Conservation (phyloP, 2,329 filamentous ascomycete species). For the Xylariaceae sp. region DNA sequence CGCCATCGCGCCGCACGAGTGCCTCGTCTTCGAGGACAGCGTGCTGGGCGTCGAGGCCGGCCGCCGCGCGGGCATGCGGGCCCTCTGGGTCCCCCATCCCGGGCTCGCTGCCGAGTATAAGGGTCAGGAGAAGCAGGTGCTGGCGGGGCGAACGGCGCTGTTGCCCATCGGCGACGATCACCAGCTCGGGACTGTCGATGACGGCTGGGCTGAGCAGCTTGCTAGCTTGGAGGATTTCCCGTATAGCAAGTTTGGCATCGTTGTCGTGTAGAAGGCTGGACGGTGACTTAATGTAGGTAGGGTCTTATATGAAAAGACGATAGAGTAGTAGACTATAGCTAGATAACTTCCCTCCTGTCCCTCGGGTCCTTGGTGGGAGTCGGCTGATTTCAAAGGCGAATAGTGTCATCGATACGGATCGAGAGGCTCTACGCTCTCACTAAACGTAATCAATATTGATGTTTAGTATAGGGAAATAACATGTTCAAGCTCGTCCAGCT, state of each 20-base stretch:
- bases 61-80: conserved; percentile 72
- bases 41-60: conserved; percentile 73
- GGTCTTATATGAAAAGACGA: background rate
- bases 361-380: too few relatives aligned
- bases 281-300: background rate
- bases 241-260: conserved; percentile 42
- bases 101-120: conserved; percentile 49
- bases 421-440: too few relatives aligned
- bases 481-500: too few relatives aligned
- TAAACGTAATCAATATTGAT: too few relatives aligned
- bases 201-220: conserved; percentile 43
- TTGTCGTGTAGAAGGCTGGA: conserved; percentile 1
- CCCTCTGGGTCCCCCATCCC: conserved; percentile 71
- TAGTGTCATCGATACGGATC: too few relatives aligned
- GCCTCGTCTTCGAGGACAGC: conserved; percentile 74
- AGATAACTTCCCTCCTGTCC: background rate
- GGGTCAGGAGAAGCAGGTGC: conserved; percentile 32
- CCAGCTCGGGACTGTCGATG: conserved; percentile 40
- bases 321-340: background rate
- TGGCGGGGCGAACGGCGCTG: conserved; percentile 36
- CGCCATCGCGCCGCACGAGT: conserved; percentile 63
- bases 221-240: conserved; percentile 41
- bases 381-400: too few relatives aligned
- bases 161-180: conserved; percentile 35
- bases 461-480: too few relatives aligned